These are phyloP conservation scores for Rhododendron vialii DNA, from an alignment of 148 eudicot genomes.

Conservation along the genomic window DNA sequence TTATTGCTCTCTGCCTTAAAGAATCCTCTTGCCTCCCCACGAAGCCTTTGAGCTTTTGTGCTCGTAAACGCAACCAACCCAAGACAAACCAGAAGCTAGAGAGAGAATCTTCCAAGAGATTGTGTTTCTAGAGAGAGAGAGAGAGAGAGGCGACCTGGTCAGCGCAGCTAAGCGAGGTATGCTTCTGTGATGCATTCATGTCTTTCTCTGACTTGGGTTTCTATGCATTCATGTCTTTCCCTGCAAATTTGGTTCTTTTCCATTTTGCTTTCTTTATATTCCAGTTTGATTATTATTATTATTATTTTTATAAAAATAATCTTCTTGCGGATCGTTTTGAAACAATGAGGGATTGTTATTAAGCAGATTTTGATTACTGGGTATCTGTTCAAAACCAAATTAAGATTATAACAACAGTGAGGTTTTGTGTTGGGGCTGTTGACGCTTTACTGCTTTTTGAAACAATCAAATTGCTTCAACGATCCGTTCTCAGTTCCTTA, in stretches of 20 bases:
- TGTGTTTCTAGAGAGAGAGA: background rate
- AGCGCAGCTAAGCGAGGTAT: slow-evolving; percentile 2
- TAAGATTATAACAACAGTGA: background rate
- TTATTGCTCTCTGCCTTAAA: background rate
- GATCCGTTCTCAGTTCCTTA: background rate
- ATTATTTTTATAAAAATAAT: background rate
- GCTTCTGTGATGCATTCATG: background rate
- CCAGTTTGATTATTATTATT: background rate
- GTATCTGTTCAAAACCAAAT: background rate
- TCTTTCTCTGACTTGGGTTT: background rate
- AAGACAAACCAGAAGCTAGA: background rate
- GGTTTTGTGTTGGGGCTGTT: background rate
- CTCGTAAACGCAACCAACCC: background rate
- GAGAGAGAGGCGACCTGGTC: background rate
- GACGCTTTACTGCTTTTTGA: background rate
- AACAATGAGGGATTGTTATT: background rate
- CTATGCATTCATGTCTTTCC: background rate
- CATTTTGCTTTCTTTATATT: background rate
- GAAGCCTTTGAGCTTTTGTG: background rate
- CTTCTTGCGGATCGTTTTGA: background rate
- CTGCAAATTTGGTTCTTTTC: background rate
- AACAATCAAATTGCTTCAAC: background rate
- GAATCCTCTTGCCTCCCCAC: background rate
- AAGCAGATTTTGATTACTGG: background rate
- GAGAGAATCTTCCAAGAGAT: background rate